Base-by-base conservation (phyloP, 495 filamentous ascomycete species). In the Daldinia caldariorum region DNA sequence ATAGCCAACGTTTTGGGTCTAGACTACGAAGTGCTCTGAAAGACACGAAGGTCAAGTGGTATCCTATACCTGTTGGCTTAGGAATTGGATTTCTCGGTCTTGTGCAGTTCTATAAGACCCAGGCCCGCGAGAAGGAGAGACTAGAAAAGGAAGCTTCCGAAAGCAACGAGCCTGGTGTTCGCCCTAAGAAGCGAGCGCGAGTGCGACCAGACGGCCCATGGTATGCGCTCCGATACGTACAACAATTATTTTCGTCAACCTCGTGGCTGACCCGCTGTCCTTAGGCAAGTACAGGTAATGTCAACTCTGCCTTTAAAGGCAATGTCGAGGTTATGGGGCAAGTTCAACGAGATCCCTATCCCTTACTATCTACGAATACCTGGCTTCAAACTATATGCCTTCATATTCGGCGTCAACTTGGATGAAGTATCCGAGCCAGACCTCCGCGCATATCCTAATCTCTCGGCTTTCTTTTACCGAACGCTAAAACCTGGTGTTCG, bases 401-500 rank as follows among this genome's bases (percentile, higher is more conserved):
- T 83, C 79, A 83, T 94, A 26, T 99, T 99, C 74, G 96, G 94
- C 4, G 95, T 97, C 70, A 96, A 97, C 76, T 85, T 99, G 20
- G 87, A 89, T 35, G 95, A 99, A 79, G 89, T 97, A 14, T 87
- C 89, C 32, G 92, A 99, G 71, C 86, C 88, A 8, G 94, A 98
- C 71, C 87, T 99, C 37, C 92, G 92, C 76, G 85, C 83, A 49
- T 99, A 97, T 77, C 90, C 92, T 0, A 99, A 99, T 76, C 86
- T 99, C 22, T 92, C 95, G 1, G 88, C 94, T 57, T 99, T 99
- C 85, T 99, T 99, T 83, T 99, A 97, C 79, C 92, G 95, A 63
- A 91, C 88, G 12, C 81, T 99, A 58, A 98, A 97, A 77, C 93
- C 94, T 12, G 95, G 94, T 14, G 87, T 86, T 4, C 90, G 95